Evolutionary conservation across 176 grass and related monocot species (phyloP).

Genomic region (Hordeum marinum): DNA sequence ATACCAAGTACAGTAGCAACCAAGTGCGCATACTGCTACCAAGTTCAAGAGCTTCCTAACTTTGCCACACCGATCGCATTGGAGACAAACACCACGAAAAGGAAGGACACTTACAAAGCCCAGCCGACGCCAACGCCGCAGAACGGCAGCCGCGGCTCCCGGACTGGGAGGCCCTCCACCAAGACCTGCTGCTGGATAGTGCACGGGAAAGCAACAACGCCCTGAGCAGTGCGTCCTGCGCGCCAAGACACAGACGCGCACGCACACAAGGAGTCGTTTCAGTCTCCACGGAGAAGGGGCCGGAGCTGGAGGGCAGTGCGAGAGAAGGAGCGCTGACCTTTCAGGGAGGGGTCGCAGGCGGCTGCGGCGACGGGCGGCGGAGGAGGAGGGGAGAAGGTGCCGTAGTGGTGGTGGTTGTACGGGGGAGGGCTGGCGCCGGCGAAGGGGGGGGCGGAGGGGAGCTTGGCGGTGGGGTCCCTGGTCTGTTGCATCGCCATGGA

Average conservation of each 20-base stretch:
- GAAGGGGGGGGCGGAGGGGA: neutral
- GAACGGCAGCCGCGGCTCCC: conserved; percentile 43
- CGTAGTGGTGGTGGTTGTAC: conserved; percentile 14
- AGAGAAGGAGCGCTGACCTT: neutral
- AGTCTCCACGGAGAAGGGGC: neutral
- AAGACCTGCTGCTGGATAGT: conserved; percentile 33
- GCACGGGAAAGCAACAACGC: conserved; percentile 17
- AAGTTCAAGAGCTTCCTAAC: neutral
- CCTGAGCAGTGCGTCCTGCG: neutral
- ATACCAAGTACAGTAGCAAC: neutral
- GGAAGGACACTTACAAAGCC: conserved; percentile 44
- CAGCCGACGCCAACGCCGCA: conserved; percentile 57
- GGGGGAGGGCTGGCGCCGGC: neutral
- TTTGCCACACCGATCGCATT: neutral
- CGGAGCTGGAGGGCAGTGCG: neutral
- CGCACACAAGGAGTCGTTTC: neutral
- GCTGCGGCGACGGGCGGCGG: neutral
- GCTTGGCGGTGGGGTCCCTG: neutral
- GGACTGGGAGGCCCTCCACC: conserved; percentile 39
- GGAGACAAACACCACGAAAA: neutral
- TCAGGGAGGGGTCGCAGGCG: neutral
- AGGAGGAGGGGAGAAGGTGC: conserved; percentile 23
- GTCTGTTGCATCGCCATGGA: conserved; percentile 11
- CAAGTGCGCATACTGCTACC: neutral
- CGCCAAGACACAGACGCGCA: neutral